Conservation (phyloP, 108 stramenopile species). For the Bacterosira constricta region DNA sequence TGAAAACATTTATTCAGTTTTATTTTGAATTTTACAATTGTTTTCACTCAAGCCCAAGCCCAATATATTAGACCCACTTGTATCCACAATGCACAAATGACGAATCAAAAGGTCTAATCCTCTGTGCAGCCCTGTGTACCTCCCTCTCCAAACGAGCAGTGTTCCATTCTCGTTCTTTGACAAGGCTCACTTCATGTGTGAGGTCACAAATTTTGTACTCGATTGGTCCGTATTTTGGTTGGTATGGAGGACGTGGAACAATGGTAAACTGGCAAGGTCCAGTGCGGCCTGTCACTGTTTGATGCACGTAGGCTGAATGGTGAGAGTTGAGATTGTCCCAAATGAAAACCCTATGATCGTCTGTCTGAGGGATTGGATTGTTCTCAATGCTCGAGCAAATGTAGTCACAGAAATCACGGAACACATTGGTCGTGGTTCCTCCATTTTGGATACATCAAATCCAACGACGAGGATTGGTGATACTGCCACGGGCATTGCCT, state of each 20-base stretch:
- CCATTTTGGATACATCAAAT: not conserved
- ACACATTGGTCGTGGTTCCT: conserved; percentile 3
- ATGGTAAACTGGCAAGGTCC: not conserved
- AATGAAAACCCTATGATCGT: conserved; percentile 1
- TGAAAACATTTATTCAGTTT: too few species aligned
- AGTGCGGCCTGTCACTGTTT: conserved; percentile 3
- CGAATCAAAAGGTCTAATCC: not conserved
- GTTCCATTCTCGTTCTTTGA: not conserved
- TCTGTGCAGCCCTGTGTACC: not conserved
- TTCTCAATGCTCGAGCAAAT: conserved; percentile 6
- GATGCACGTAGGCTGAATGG: conserved; percentile 10
- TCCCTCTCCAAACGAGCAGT: not conserved
- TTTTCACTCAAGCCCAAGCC: too few species aligned
- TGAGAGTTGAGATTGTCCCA: conserved; percentile 20
- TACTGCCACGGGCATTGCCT: not conserved
- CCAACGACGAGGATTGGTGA: conserved; percentile 6
- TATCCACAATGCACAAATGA: conserved; percentile 1
- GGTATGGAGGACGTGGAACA: conserved; percentile 9
- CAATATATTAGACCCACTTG: not conserved
- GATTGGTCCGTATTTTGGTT: conserved; percentile 8
- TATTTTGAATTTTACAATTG: too few species aligned
- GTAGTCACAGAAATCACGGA: conserved; percentile 6
- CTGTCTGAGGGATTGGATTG: not conserved
- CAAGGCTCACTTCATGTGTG: not conserved
- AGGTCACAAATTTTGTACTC: conserved; percentile 14